Percentiles rank a stretch among this genome's conserved stretches.
Evolutionary conservation across 2,329 filamentous ascomycete species (phyloP).

Genomic region (Simplicillium aogashimaense): DNA sequence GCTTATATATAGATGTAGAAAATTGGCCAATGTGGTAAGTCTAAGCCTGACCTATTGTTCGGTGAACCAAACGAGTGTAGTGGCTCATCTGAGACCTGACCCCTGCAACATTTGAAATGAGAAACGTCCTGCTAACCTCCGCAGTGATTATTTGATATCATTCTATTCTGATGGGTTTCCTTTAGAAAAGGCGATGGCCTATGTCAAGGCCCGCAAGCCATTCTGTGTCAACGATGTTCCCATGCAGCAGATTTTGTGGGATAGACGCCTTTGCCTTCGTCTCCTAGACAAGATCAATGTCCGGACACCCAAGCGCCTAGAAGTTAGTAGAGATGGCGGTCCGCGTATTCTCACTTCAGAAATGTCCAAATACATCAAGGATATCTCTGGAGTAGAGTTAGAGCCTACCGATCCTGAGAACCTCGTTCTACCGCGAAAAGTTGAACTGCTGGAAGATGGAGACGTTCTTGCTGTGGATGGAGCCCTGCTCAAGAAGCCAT

Average conservation of each 20-base stretch:
- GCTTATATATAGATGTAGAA: constrained; percentile 54
- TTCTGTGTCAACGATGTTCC: constrained; percentile 97
- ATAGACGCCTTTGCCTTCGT: constrained; percentile 78
- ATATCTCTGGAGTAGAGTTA: constrained; percentile 68
- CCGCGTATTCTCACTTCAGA: constrained; percentile 70
- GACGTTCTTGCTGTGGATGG: constrained; percentile 87
- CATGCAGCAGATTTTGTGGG: constrained; percentile 97
- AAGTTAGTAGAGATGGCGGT: constrained; percentile 89
- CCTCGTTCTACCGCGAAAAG: constrained; percentile 54
- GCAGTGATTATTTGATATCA: constrained; percentile 82
- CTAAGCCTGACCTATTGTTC: constrained; percentile 11
- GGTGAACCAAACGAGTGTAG: constrained; percentile 24
- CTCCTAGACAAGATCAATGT: constrained; percentile 86
- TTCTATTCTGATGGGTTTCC: constrained; percentile 99
- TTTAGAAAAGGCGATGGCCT: constrained; percentile 91
- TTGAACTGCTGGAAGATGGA: constrained; percentile 82
- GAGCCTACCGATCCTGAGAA: constrained; percentile 58
- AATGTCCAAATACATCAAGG: constrained; percentile 68
- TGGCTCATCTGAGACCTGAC: constrained; percentile 11
- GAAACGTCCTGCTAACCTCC: constrained; percentile 13
- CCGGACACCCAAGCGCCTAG: constrained; percentile 76
- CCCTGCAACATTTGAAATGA: neutral
- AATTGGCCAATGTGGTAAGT: constrained; percentile 84
- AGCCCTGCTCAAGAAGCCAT: constrained; percentile 72
- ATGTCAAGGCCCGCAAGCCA: constrained; percentile 84